phyloP scores from a whole-genome alignment of 2,329 filamentous ascomycete species.

The Venturia oleaginea region DNA sequence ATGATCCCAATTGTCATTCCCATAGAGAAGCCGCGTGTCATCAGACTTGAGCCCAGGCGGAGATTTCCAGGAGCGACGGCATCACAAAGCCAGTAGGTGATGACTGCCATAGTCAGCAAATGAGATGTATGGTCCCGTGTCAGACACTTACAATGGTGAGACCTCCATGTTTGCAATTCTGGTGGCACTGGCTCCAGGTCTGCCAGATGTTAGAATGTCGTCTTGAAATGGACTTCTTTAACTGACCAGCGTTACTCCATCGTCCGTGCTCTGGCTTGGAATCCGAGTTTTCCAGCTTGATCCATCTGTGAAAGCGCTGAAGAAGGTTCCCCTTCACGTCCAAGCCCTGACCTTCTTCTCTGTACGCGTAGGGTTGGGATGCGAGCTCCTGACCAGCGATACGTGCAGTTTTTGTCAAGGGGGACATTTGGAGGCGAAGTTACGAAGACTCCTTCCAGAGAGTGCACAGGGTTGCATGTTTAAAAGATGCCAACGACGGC shows the following conservation, averaged over 20 bases:
- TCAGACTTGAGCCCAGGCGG: conserved; percentile 18
- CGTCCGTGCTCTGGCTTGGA: neutral
- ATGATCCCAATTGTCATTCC: conserved; percentile 17
- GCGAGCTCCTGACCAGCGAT: neutral
- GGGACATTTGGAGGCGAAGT: neutral
- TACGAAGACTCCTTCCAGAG: neutral
- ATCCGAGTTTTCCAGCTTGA: neutral
- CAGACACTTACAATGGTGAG: neutral
- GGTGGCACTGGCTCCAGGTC: conserved; percentile 1
- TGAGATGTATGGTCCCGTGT: neutral
- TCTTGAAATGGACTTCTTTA: neutral
- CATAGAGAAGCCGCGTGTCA: conserved; percentile 19
- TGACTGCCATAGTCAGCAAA: neutral
- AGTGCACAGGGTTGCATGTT: neutral
- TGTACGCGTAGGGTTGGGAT: neutral
- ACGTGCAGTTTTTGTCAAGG: neutral
- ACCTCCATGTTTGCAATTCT: conserved; percentile 6
- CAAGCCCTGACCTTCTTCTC: neutral
- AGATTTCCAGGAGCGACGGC: conserved; percentile 18
- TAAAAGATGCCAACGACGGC: too few species aligned
- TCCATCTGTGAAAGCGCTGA: neutral
- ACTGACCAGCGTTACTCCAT: conserved; percentile 9
- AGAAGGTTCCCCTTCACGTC: neutral
- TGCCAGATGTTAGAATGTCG: neutral
- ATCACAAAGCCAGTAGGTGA: conserved; percentile 21